Evolutionary conservation across 257 asterid species (phyloP), one percentile per base, ranked within the genome.

Genomic region (Solanum sejunctum): DNA sequence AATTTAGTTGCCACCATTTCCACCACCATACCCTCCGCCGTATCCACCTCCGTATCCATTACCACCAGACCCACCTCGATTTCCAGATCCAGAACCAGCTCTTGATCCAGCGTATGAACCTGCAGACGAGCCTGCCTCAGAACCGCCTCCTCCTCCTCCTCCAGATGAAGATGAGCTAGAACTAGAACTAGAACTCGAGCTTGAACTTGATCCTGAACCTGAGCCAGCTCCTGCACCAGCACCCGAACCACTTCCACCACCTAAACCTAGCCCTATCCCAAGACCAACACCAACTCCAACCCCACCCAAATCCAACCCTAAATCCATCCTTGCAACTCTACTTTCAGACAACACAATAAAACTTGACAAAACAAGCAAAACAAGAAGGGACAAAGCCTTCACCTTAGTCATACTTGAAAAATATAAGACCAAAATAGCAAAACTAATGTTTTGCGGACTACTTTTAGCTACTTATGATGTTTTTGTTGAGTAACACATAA

Each of bases 21-120:
- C 96, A 82, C 86, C 91, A 20, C 94, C 95, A 61, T 89, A 55
- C 3, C 96, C 90, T 1, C 92, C 86, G 4, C 89, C 57, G 1
- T 72, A 13, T 18, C 89, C 92, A 13, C 92, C 86, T 2, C 90
- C 88, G 4, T 78, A 82, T 0, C 90, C 90, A 15, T 73, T 39
- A 0, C 87, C 88, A 3, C 85, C 83, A 7, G 86, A 85, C 18
- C 86, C 13, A 1, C 83, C 83, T 23, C 60, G 11, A 0, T 86
- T 88, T 16, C 86, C 90, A 0, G 92, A 88, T 16, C 93, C 92
- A 16, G 95, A 92, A 26, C 93, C 95, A 13, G 93, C 94, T 39
- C 93, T 89, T 13, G 98, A 93, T 36, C 94, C 94, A 0, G 94
- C 96, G 6, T 55, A 88, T 8, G 97, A 93, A 3, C 96, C 95